A percentile compares a stretch with the other conserved stretches of the same genome.
Conservation (phyloP, 2,329 filamentous ascomycete species). For the Fusarium floridanum region DNA sequence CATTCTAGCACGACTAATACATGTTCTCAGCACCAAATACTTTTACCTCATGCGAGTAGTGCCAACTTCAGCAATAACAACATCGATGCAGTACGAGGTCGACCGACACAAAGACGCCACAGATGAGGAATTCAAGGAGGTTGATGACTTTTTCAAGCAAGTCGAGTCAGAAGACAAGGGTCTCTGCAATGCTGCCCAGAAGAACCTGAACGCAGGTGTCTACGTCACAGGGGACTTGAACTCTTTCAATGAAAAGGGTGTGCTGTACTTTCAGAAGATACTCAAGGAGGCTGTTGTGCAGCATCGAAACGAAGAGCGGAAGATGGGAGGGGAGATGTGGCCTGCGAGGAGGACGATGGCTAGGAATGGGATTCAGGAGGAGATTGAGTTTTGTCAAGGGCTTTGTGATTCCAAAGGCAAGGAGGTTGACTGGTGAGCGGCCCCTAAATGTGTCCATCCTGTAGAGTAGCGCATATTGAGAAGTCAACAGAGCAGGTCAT, state of each 20-base stretch:
- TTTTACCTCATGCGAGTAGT: conserved; percentile 37
- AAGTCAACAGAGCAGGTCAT: not conserved
- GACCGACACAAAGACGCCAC: conserved; percentile 70
- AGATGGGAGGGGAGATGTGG: conserved; percentile 61
- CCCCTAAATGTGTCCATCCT: not conserved
- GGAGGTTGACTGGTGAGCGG: conserved; percentile 13
- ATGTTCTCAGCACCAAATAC: conserved; percentile 18
- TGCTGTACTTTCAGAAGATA: conserved; percentile 66
- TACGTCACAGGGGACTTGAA: conserved; percentile 73
- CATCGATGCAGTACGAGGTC: conserved; percentile 56
- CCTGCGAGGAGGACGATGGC: conserved; percentile 55
- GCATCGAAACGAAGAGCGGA: conserved; percentile 60
- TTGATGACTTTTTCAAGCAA: conserved; percentile 70
- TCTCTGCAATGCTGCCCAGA: conserved; percentile 69
- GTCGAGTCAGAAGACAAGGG: conserved; percentile 74
- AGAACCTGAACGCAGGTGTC: conserved; percentile 70
- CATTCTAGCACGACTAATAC: not conserved
- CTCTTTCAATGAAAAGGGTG: conserved; percentile 69
- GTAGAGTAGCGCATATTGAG: not conserved
- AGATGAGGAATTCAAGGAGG: conserved; percentile 67
- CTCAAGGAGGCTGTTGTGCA: conserved; percentile 61
- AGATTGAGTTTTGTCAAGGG: conserved; percentile 18
- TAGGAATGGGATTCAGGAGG: conserved; percentile 20
- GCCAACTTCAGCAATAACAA: conserved; percentile 28
- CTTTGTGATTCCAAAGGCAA: conserved; percentile 5